Base-by-base conservation (phyloP, 139 green algal genomes). In the Desmodesmus armatus region DNA sequence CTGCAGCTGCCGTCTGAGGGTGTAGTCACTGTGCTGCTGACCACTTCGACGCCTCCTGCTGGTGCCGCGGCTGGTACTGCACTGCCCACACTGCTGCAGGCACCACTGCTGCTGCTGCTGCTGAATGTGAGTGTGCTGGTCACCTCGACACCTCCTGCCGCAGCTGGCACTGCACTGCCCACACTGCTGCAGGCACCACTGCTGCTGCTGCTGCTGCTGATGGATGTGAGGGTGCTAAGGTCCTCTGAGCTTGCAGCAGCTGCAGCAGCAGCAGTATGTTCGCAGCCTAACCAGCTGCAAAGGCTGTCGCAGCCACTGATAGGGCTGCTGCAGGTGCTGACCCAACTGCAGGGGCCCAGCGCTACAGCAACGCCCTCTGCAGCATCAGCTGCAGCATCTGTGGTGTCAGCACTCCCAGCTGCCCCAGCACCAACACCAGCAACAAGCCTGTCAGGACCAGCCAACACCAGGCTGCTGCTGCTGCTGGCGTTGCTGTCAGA, bases 171-270 rank as follows among this genome's bases (percentile, higher is more conserved):
- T 66, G 76, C 75, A 85, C 43, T 53, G 73, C 39, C 43, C 71
- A 66, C 72, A 37, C 47, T 86, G 77, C 79, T 87, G 75, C 75
- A 84, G 55, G 39, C 19, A 6, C 51, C 76, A 71, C 69, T 95
- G 78, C 53, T 33, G 6, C 51, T 77, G 65, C 62, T 79, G 43
- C 85, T 84, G 49, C 74, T 9, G 1, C 70, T 72, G 58, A 44
- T 87, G 33, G 25, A 83, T 21, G 83, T 78, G 65, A 9, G 35
- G 35, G 63, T 17, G 27, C 5, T 40, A 5, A 98, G 93, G 95
- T 97, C 47, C 17, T 88, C 29, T 72, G 77, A 5, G 9, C 21
- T 69, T 35, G 25, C 25, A 31, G 60, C 4, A 25, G 2, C 33
- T 35, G 60, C 60, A 69, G 60, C 60, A 69, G 60, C 60, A 69